Base-by-base conservation (phyloP, 306 rosid genomes). In the Casuarina cunninghamiana region DNA sequence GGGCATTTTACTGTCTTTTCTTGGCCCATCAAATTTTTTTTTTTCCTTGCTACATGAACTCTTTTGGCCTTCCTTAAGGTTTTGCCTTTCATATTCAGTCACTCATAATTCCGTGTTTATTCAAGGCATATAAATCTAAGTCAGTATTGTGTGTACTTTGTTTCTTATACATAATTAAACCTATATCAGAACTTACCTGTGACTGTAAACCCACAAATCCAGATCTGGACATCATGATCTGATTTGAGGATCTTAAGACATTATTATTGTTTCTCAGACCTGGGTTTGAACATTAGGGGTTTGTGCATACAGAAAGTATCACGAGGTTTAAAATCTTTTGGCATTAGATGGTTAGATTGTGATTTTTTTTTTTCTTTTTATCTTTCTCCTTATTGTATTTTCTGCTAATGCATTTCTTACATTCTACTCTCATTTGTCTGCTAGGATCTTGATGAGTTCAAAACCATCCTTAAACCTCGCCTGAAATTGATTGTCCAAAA, bases 361-460 rank as follows among this genome's bases (percentile, higher is more conserved):
- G 71, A 19, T 57, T 78, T 55, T 3, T 55, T 3, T 55, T 32
- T 66, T 58, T 76, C 77, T 63, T 54, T 54, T 63, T 77, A 26
- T 32, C 75, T 71, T 17, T 68, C 61, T 78, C 71, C 44, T 19
- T 50, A 44, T 73, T 35, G 80, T 15, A 63, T 73, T 69, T 68
- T 71, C 79, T 61, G 65, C 81, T 68, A 60, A 69, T 68, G 3
- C 67, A 74, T 60, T 69, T 72, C 70, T 79, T 79, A 69, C 77
- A 63, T 62, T 51, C 55, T 51, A 69, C 73, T 67, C 67, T 60
- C 73, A 73, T 72, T 84, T 82, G 57, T 79, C 71, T 83, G 39
- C 69, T 83, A 93, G 99, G 99, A 93, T 87, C 93, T 96, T 71
- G 98, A 96, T 79, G 99, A 96, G 88, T 96, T 96, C 84, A 96